Evolutionary conservation across 2,329 filamentous ascomycete species (phyloP).

Genomic region (Paraconiothyrium brasiliense): DNA sequence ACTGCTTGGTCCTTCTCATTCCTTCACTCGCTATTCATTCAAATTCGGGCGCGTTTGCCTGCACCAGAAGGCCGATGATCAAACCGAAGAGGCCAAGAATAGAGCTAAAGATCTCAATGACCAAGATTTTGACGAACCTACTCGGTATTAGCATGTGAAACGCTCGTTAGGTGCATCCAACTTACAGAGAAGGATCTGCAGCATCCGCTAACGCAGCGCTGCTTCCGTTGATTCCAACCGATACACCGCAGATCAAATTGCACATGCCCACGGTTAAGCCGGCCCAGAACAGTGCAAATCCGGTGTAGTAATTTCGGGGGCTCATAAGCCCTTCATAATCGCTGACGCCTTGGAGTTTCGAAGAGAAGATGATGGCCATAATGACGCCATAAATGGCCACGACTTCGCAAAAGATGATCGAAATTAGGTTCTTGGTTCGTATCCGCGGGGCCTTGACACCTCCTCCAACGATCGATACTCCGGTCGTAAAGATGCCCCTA

Average conservation of each 20-base stretch:
- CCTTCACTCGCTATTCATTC: constrained; percentile 33
- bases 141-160: constrained; percentile 16
- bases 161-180: constrained; percentile 25
- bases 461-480: constrained; percentile 94
- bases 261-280: constrained; percentile 94
- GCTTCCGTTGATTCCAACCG: constrained; percentile 97
- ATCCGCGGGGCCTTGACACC: constrained; percentile 97
- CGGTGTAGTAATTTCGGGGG: constrained; percentile 87
- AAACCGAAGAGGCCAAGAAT: constrained; percentile 95
- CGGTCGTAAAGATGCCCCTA: constrained; percentile 99
- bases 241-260: constrained; percentile 94
- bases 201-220: constrained; percentile 96
- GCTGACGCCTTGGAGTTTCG: constrained; percentile 78
- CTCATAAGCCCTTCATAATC: constrained; percentile 74
- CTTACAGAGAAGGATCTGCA: constrained; percentile 87
- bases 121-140: constrained; percentile 97
- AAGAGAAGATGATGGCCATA: constrained; percentile 98
- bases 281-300: constrained; percentile 95
- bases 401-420: constrained; percentile 99
- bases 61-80: constrained; percentile 90
- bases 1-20: not conserved
- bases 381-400: constrained; percentile 99
- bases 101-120: constrained; percentile 99
- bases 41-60: constrained; percentile 83
- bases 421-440: constrained; percentile 99